Evolutionary conservation across 2,329 filamentous ascomycete species (phyloP).

Genomic region (Pyricularia sp.): DNA sequence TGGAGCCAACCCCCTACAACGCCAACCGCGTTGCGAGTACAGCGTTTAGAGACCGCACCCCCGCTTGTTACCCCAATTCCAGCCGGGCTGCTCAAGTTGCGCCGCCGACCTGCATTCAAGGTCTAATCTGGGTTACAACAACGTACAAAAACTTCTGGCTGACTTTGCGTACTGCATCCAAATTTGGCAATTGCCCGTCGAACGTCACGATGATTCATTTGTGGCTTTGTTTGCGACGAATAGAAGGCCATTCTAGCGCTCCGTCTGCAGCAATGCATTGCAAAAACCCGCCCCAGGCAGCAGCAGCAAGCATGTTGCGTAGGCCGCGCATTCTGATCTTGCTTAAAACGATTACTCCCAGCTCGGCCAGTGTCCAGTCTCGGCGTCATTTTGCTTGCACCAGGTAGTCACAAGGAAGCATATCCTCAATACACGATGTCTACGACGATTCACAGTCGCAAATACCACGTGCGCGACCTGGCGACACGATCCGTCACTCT

Average conservation of each 20-base stretch:
- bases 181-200: background rate
- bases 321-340: background rate
- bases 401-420: background rate
- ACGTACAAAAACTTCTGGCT: too few species aligned
- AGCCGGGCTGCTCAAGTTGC: too few species aligned
- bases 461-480: slow-evolving; percentile 44
- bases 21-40: too few species aligned
- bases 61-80: too few species aligned
- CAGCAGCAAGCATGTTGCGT: background rate
- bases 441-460: slow-evolving; percentile 23
- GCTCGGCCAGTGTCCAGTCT: background rate
- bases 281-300: background rate
- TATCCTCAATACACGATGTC: slow-evolving; percentile 19
- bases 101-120: too few species aligned
- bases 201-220: too few species aligned
- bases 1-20: too few species aligned
- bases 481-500: slow-evolving; percentile 48
- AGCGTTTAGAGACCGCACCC: too few species aligned
- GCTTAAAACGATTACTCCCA: background rate
- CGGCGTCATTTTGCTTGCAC: background rate
- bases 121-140: too few species aligned
- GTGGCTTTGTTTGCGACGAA: too few species aligned
- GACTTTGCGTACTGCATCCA: too few species aligned
- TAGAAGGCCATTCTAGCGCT: too few species aligned
- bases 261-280: background rate